Percentiles rank a stretch among this genome's conserved stretches.
phyloP scores from a whole-genome alignment of 2,329 filamentous ascomycete species.

The Sporothrix inflata region DNA sequence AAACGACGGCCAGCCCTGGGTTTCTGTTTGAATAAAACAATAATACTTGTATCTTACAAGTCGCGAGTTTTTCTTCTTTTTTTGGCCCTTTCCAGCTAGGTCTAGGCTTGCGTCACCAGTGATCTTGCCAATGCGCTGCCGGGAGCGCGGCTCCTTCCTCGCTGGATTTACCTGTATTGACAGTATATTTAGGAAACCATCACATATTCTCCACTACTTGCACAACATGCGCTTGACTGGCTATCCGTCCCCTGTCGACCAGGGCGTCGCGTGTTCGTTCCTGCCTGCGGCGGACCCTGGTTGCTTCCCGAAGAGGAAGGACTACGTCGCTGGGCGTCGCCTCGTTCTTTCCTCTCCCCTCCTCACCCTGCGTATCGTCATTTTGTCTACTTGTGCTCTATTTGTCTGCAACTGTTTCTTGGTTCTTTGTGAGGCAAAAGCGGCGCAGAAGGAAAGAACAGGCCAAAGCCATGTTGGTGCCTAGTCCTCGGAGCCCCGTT shows the following conservation, averaged over 20 bases:
- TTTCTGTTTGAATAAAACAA: neutral
- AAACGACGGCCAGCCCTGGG: neutral
- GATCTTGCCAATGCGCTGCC: neutral
- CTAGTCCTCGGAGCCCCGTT: neutral
- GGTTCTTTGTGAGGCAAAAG: neutral
- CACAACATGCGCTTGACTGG: neutral
- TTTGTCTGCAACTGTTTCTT: neutral
- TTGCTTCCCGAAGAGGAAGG: conserved; percentile 14
- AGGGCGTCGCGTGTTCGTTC: conserved; percentile 4
- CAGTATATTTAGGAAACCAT: neutral
- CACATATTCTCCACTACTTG: neutral
- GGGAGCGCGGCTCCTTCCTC: conserved; percentile 16
- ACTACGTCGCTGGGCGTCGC: neutral
- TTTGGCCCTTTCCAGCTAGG: neutral
- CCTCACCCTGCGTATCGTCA: conserved; percentile 15
- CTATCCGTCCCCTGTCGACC: neutral
- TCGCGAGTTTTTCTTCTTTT: neutral
- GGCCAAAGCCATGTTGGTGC: conserved; percentile 2
- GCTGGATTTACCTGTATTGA: neutral
- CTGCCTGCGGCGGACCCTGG: neutral
- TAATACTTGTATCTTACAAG: neutral
- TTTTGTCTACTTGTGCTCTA: neutral
- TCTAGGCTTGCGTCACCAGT: neutral
- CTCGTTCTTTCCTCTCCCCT: neutral
- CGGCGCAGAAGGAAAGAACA: neutral